Evolutionary conservation across 306 rosid species (phyloP).

Genomic region (Adenanthera pavonina): DNA sequence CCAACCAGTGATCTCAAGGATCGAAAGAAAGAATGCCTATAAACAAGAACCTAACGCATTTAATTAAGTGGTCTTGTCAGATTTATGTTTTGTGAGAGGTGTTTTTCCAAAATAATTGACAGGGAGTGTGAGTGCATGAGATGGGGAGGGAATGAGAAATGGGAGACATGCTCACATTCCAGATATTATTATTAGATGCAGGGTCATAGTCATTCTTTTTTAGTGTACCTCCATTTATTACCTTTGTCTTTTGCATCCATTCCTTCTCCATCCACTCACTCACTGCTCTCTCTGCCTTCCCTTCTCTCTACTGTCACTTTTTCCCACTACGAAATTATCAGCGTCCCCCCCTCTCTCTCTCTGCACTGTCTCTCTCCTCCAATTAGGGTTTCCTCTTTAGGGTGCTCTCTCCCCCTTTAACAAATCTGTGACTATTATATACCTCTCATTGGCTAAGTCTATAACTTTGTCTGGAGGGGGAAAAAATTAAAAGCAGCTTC

Average conservation of each 20-base stretch:
- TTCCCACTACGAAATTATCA: constrained; percentile 28
- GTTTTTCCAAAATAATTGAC: neutral
- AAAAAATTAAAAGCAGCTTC: constrained; percentile 48
- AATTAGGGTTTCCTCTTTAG: constrained; percentile 72
- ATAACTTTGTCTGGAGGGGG: constrained; percentile 42
- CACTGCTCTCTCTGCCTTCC: constrained; percentile 54
- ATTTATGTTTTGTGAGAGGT: too few species aligned
- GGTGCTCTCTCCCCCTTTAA: constrained; percentile 35
- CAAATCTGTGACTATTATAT: constrained; percentile 46
- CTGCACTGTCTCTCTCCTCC: constrained; percentile 31
- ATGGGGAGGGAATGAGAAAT: constrained; percentile 51
- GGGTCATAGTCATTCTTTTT: constrained; percentile 85
- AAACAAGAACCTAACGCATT: neutral
- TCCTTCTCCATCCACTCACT: constrained; percentile 88
- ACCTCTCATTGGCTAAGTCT: constrained; percentile 53
- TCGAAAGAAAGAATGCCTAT: neutral
- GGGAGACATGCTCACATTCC: constrained; percentile 67
- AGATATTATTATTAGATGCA: constrained; percentile 82
- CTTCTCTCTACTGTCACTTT: constrained; percentile 46
- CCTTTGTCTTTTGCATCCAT: constrained; percentile 93
- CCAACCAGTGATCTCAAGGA: neutral
- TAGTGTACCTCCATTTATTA: constrained; percentile 90
- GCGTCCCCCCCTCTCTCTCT: neutral
- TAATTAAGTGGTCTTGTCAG: neutral
- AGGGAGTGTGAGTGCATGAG: constrained; percentile 44